phyloP scores from a whole-genome alignment of 177 flowering plant genomes.

The Vitis hybrid region DNA sequence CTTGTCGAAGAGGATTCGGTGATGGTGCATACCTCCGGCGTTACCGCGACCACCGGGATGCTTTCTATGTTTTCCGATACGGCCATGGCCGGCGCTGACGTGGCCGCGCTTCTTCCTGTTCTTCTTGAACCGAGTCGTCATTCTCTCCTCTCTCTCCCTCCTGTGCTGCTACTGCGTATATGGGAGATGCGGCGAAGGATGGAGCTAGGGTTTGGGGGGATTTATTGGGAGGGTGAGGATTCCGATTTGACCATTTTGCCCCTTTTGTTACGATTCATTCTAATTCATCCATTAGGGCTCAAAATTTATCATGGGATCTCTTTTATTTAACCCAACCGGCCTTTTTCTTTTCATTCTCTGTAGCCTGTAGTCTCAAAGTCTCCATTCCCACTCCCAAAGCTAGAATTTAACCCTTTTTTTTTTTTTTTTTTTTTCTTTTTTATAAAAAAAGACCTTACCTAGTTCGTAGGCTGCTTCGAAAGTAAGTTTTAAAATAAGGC shows the following conservation, averaged over 20 bases:
- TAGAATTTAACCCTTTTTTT: no score
- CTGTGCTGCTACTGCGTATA: no score
- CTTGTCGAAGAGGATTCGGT: constrained; percentile 58
- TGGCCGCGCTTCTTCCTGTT: constrained; percentile 58
- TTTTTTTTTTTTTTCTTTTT: no score
- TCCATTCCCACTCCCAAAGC: no score
- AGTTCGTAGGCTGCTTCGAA: no score
- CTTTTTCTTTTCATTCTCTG: no score
- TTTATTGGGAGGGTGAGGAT: background rate
- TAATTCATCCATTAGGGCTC: no score
- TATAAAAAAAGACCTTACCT: no score
- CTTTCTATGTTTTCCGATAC: constrained; percentile 57
- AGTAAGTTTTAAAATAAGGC: no score
- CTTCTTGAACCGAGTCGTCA: constrained; percentile 52
- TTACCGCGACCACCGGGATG: constrained; percentile 59
- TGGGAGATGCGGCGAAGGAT: background rate
- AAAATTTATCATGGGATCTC: no score
- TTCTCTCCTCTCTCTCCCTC: constrained; percentile 8
- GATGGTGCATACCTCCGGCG: constrained; percentile 65
- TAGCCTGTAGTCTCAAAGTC: no score
- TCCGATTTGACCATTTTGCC: constrained; percentile 4
- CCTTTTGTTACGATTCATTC: background rate
- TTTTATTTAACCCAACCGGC: no score
- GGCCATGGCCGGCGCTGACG: constrained; percentile 63
- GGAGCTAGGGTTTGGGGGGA: constrained; percentile 11